Conservation (phyloP, 2,329 filamentous ascomycete species). For the Venturia oleaginea region DNA sequence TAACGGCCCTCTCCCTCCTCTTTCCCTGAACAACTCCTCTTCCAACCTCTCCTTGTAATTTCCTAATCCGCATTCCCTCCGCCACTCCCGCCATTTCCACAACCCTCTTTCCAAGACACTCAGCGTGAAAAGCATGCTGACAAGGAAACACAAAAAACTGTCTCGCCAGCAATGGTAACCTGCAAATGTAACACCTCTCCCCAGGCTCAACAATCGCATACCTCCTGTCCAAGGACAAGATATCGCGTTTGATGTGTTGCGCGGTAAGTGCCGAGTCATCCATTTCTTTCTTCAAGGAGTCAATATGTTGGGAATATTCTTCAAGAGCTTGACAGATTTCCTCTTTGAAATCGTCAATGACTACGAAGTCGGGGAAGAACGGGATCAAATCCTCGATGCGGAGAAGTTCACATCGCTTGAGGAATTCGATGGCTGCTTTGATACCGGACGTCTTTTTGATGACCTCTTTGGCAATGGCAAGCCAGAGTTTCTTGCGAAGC, state of each 20-base stretch:
- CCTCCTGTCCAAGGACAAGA: constrained; percentile 72
- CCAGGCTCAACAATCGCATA: constrained; percentile 97
- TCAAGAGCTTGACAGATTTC: constrained; percentile 93
- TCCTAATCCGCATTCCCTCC: constrained; percentile 69
- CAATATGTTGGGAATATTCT: constrained; percentile 86
- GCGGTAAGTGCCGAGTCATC: constrained; percentile 86
- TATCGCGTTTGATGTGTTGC: constrained; percentile 82
- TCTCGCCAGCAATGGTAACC: constrained; percentile 72
- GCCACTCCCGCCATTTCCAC: constrained; percentile 70
- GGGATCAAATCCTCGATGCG: constrained; percentile 95
- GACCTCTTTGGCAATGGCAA: constrained; percentile 88
- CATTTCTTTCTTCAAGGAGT: constrained; percentile 84
- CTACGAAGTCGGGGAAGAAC: constrained; percentile 96
- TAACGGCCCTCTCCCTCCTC: constrained; percentile 72
- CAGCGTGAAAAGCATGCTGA: constrained; percentile 94
- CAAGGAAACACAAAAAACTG: constrained; percentile 99
- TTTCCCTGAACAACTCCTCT: constrained; percentile 61
- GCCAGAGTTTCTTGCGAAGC: constrained; percentile 88
- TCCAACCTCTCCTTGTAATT: constrained; percentile 75
- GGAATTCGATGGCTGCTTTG: constrained; percentile 78
- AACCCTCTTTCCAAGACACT: constrained; percentile 81
- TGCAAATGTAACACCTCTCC: constrained; percentile 85
- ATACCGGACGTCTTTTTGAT: constrained; percentile 81
- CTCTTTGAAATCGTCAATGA: constrained; percentile 98
- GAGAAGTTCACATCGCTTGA: constrained; percentile 82